Conservation (phyloP, 495 filamentous ascomycete species). For the Trichoderma virens region DNA sequence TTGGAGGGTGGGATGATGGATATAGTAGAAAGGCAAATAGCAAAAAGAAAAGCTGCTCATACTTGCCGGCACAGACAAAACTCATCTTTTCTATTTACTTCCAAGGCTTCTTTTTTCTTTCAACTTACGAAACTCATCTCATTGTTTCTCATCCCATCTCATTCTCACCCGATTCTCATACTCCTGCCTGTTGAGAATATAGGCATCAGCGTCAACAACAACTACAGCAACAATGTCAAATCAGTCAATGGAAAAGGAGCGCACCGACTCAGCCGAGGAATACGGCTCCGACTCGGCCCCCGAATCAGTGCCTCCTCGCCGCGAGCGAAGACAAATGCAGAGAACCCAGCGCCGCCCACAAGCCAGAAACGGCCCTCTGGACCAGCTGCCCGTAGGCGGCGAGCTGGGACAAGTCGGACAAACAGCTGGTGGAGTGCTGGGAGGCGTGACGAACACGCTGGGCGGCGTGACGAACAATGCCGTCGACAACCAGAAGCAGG, state of each 20-base stretch:
- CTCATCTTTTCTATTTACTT: not conserved
- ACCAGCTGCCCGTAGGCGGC: conserved; percentile 46
- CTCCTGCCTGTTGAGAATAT: not conserved
- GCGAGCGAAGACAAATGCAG: conserved; percentile 19
- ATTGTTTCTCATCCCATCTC: not conserved
- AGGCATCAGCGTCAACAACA: not conserved
- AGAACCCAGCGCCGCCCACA: conserved; percentile 25
- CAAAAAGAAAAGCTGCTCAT: conserved; percentile 14
- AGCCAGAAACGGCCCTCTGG: conserved; percentile 38
- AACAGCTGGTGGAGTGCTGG: conserved; percentile 55
- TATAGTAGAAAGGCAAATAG: conserved; percentile 14
- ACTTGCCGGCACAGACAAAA: not conserved
- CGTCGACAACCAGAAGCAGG: conserved; percentile 23
- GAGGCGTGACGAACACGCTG: conserved; percentile 46
- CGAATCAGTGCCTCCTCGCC: conserved; percentile 17
- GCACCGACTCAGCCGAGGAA: conserved; percentile 26
- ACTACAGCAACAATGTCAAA: conserved; percentile 25
- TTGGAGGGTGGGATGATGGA: not conserved
- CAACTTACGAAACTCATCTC: no score
- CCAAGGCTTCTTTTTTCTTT: not conserved
- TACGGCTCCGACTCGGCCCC: conserved; percentile 37
- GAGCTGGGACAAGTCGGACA: conserved; percentile 55
- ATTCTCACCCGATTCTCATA: not conserved
- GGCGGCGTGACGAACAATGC: conserved; percentile 50
- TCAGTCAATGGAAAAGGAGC: conserved; percentile 21